These are phyloP conservation scores for Mariannaea sp. DNA, from an alignment of 2,329 filamentous ascomycete genomes.

Conservation along the genomic window DNA sequence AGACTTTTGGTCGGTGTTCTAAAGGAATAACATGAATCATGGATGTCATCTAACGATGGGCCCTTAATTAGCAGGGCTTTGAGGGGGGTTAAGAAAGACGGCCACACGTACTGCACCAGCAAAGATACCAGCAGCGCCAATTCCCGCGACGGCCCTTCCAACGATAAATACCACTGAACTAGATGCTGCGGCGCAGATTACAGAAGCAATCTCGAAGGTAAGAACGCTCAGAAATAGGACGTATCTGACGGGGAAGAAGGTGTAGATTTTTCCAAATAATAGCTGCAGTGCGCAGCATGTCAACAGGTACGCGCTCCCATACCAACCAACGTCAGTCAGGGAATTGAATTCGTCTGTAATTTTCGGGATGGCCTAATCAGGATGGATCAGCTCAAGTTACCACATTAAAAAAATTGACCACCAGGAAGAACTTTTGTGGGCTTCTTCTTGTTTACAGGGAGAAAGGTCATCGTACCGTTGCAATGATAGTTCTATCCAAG, in stretches of 20 bases:
- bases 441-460: not conserved
- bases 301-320: constrained; percentile 38
- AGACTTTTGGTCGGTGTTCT: too few relatives aligned
- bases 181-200: constrained; percentile 40
- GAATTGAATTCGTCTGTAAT: constrained; percentile 40
- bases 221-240: constrained; percentile 28
- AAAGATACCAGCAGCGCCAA: constrained; percentile 57
- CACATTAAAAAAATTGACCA: too few relatives aligned
- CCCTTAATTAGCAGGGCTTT: too few relatives aligned
- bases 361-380: constrained; percentile 29
- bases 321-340: constrained; percentile 40
- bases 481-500: constrained; percentile 6
- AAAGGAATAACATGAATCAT: too few relatives aligned
- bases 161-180: constrained; percentile 54
- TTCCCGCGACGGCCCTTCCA: constrained; percentile 55
- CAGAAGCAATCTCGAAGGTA: constrained; percentile 36
- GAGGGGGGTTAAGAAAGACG: too few relatives aligned
- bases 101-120: too few relatives aligned
- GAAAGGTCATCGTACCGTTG: not conserved
- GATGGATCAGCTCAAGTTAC: too few relatives aligned
- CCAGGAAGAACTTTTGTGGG: too few relatives aligned
- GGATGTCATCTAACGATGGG: too few relatives aligned
- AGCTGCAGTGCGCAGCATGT: constrained; percentile 39
- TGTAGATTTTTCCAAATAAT: constrained; percentile 40
- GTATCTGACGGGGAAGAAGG: constrained; percentile 33